These are phyloP conservation scores for Mycoemilia scoparia DNA, from an alignment of 192 early-diverging fungal species.

Conservation along the genomic window DNA sequence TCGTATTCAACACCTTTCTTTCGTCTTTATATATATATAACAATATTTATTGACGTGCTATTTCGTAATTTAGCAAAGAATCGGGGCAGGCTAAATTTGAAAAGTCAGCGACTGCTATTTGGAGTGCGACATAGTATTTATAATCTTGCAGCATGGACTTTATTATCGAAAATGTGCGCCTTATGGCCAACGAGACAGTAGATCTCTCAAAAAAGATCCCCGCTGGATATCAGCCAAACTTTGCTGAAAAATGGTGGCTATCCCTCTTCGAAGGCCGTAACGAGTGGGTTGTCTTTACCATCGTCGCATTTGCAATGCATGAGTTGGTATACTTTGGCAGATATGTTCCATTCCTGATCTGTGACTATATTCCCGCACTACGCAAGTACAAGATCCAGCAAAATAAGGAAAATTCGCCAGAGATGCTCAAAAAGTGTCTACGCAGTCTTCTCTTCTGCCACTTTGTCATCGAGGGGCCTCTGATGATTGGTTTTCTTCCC, in stretches of 20 bases:
- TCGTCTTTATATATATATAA: no score
- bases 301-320: constrained; percentile 69
- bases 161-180: constrained; percentile 9
- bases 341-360: constrained; percentile 66
- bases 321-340: constrained; percentile 86
- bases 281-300: constrained; percentile 47
- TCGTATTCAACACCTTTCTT: no score
- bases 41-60: no score
- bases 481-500: constrained; percentile 80
- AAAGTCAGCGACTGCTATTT: no score
- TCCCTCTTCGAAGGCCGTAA: constrained; percentile 47
- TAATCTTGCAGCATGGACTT: constrained; percentile 5
- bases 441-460: constrained; percentile 56
- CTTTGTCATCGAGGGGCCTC: constrained; percentile 63
- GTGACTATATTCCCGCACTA: constrained; percentile 71
- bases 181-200: constrained; percentile 18
- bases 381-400: constrained; percentile 84
- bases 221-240: constrained; percentile 14
- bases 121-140: no score
- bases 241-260: constrained; percentile 42
- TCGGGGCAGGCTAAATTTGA: no score
- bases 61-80: no score
- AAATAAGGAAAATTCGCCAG: constrained; percentile 37
- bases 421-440: constrained; percentile 56
- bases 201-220: constrained; percentile 12